Percentiles rank a stretch among this genome's conserved stretches.
Evolutionary conservation across 2,329 filamentous ascomycete genomes (phyloP).

Genomic region (Dactylellina leptospora): DNA sequence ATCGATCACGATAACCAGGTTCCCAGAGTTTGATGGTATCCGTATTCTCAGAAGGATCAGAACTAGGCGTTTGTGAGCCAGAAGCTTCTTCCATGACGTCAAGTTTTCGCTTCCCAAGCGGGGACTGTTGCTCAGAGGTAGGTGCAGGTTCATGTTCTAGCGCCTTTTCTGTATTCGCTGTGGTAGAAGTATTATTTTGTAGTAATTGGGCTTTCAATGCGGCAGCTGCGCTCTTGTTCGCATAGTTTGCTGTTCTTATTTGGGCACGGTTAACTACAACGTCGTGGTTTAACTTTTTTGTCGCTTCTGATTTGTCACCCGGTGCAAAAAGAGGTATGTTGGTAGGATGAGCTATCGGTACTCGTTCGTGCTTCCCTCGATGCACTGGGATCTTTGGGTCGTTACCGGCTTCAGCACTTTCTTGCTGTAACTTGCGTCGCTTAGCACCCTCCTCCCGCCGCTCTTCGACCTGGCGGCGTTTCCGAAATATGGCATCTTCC

Average conservation of each 20-base stretch:
- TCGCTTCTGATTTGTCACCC: constrained; percentile 66
- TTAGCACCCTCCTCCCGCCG: constrained; percentile 81
- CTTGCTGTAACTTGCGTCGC: constrained; percentile 76
- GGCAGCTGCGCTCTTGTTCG: constrained; percentile 94
- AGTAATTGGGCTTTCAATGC: constrained; percentile 83
- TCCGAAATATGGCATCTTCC: constrained; percentile 90
- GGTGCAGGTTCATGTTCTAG: constrained; percentile 57
- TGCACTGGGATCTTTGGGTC: constrained; percentile 25
- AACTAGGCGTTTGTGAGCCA: constrained; percentile 63
- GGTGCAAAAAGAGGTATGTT: constrained; percentile 69
- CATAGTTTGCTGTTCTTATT: constrained; percentile 74
- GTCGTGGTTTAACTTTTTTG: constrained; percentile 78
- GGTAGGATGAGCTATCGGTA: constrained; percentile 61
- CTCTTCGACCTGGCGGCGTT: constrained; percentile 85
- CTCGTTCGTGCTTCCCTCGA: constrained; percentile 56
- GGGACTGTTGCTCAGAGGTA: constrained; percentile 60
- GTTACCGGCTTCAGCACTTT: constrained; percentile 35
- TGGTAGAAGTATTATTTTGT: constrained; percentile 53
- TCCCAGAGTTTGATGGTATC: constrained; percentile 93
- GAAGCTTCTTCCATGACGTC: constrained; percentile 71
- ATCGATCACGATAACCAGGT: constrained; percentile 90
- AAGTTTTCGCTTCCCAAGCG: constrained; percentile 79
- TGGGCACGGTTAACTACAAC: constrained; percentile 81
- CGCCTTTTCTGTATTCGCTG: constrained; percentile 7
- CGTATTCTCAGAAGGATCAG: constrained; percentile 62